Conservation (phyloP, 331 rosid species). For the Telfairia occidentalis region DNA sequence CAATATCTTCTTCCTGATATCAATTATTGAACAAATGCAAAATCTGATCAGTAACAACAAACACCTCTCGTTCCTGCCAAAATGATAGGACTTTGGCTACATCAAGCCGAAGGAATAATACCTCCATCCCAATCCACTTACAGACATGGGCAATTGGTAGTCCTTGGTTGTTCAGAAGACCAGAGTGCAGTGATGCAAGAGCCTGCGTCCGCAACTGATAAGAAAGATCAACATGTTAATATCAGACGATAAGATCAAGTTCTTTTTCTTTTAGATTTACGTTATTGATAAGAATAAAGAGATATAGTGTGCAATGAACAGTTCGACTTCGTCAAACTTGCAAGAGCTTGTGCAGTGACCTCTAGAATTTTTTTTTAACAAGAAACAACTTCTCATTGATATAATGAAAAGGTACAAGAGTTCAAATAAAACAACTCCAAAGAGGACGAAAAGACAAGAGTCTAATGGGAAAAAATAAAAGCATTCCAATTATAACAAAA, state of each 20-base stretch:
- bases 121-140: slow-evolving; percentile 96
- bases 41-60: slow-evolving; percentile 15
- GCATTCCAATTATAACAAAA: too few species aligned
- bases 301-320: not conserved
- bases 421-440: too few species aligned
- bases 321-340: not conserved
- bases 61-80: slow-evolving; percentile 3
- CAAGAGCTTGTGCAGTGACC: not conserved
- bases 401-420: too few species aligned
- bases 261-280: not conserved
- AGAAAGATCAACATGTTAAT: slow-evolving; percentile 3
- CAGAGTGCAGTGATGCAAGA: slow-evolving; percentile 86
- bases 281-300: slow-evolving; percentile 12
- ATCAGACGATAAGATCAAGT: not conserved
- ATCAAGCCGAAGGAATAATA: slow-evolving; percentile 26
- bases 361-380: too few species aligned
- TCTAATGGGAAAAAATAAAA: too few species aligned
- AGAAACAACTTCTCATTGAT: too few species aligned
- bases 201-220: slow-evolving; percentile 85
- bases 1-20: slow-evolving; percentile 73
- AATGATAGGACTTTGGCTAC: slow-evolving; percentile 6
- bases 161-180: slow-evolving; percentile 85
- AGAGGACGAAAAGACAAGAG: too few species aligned
- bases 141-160: slow-evolving; percentile 67
- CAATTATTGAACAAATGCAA: slow-evolving; percentile 19